phyloP scores from a whole-genome alignment of 257 asterid genomes.

The Lycium ferocissimum region DNA sequence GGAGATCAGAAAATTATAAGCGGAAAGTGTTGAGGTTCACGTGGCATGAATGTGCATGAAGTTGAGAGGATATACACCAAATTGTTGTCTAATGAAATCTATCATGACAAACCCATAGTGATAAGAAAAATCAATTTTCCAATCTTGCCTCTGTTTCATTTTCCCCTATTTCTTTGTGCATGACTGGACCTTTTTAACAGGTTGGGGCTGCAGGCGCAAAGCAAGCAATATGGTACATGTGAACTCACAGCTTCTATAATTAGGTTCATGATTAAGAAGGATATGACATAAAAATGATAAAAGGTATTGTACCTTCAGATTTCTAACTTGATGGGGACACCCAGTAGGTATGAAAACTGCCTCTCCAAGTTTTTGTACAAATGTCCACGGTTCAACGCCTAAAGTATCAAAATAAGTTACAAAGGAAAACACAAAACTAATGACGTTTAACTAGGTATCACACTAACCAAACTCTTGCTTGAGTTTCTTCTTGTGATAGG shows the following conservation, averaged over 20 bases:
- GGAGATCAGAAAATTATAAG: not conserved
- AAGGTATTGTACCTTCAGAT: conserved; percentile 55
- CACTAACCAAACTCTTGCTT: conserved; percentile 72
- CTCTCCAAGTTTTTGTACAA: conserved; percentile 85
- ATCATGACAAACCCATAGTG: not conserved
- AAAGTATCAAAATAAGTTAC: conserved; percentile 27
- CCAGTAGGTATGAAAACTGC: conserved; percentile 91
- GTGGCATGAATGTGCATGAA: not conserved
- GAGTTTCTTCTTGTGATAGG: conserved; percentile 56
- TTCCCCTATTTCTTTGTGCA: not conserved
- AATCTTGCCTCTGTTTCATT: not conserved
- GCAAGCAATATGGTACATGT: conserved; percentile 19
- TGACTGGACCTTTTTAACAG: not conserved
- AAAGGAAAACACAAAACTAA: not conserved
- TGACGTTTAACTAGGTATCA: not conserved
- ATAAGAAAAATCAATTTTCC: not conserved
- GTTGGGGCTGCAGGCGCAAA: not conserved
- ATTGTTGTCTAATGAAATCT: not conserved
- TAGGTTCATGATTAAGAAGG: not conserved
- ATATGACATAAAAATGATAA: conserved; percentile 8
- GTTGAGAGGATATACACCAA: not conserved
- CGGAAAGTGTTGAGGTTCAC: not conserved
- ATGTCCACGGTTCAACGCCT: conserved; percentile 93
- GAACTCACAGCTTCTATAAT: conserved; percentile 19
- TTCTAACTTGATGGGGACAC: conserved; percentile 93